Base-by-base conservation (phyloP, 345 rosid species). In the Salix viminalis region DNA sequence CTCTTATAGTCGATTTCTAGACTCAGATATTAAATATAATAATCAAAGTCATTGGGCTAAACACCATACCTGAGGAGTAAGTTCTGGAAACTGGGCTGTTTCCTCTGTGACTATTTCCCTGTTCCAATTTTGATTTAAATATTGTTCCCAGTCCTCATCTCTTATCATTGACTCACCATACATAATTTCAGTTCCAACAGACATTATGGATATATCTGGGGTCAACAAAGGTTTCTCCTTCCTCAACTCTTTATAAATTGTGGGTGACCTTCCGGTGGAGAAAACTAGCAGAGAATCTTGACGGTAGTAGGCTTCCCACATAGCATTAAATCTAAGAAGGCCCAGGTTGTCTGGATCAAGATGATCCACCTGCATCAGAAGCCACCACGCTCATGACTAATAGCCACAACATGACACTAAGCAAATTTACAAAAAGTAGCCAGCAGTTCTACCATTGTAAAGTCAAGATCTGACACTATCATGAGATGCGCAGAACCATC, bases 101-200 rank as follows among this genome's bases (percentile, higher is more conserved):
- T 93, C 99, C 82, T 95, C 92, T 56, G 58, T 78, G 21, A 93
- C 92, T 71, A 93, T 64, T 19, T 80, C 81, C 74, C 84, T 77
- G 71, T 93, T 92, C 99, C 99, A 95, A 65, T 90, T 90, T 61
- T 89, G 79, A 82, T 90, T 90, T 80, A 95, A 81, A 64, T 90
- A 67, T 10, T 93, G 84, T 85, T 89, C 87, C 98, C 99, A 95
- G 50, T 92, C 93, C 77, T 90, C 83, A 84, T 95, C 98, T 10
- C 90, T 97, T 50, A 84, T 85, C 98, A 93, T 88, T 24, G 90
- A 83, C 75, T 81, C 83, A 41, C 98, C 98, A 81, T 88, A 93
- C 4, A 97, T 91, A 79, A 95, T 95, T 90, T 95, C 99, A 6
- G 98, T 95, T 74, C 99, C 99, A 68, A 95, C 99, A 36, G 99